A percentile compares a stretch with the other conserved stretches of the same genome.
Conservation (phyloP, 768 basidiomycete genomes). For the Trametes elegans region DNA sequence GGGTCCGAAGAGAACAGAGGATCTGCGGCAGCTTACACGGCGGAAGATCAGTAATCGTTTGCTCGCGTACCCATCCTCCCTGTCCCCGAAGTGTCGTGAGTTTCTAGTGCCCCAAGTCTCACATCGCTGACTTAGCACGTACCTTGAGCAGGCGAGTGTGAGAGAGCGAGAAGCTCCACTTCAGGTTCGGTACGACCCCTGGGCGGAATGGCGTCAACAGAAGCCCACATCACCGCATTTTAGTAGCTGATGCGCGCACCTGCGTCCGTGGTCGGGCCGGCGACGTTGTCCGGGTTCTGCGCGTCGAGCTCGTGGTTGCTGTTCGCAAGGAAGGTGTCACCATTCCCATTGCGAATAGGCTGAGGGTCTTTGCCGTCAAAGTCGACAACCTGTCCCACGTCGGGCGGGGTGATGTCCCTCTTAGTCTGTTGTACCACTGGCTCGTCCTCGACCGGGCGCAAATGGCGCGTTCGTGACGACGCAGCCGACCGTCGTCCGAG, state of each 20-base stretch:
- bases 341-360: constrained; percentile 22
- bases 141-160: constrained; percentile 27
- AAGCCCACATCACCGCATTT: neutral
- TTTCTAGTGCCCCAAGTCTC: too few relatives aligned
- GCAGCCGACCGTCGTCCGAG: constrained; percentile 19
- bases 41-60: constrained; percentile 28
- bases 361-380: constrained; percentile 22
- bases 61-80: constrained; percentile 31
- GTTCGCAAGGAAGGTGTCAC: constrained; percentile 21
- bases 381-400: constrained; percentile 25
- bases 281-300: constrained; percentile 28
- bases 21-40: constrained; percentile 19
- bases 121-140: too few relatives aligned
- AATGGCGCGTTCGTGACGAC: constrained; percentile 20
- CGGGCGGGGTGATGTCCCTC: constrained; percentile 23
- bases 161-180: constrained; percentile 28
- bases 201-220: constrained; percentile 10
- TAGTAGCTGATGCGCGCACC: constrained; percentile 9
- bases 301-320: constrained; percentile 26
- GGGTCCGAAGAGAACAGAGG: neutral
- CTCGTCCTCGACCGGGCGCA: constrained; percentile 19
- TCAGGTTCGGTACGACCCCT: constrained; percentile 27
- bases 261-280: constrained; percentile 24
- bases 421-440: constrained; percentile 4
- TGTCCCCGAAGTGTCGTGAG: neutral